Percentiles rank a stretch among this genome's conserved stretches.
phyloP scores from a whole-genome alignment of 495 filamentous ascomycete genomes.

The Endocarpon pusillum region DNA sequence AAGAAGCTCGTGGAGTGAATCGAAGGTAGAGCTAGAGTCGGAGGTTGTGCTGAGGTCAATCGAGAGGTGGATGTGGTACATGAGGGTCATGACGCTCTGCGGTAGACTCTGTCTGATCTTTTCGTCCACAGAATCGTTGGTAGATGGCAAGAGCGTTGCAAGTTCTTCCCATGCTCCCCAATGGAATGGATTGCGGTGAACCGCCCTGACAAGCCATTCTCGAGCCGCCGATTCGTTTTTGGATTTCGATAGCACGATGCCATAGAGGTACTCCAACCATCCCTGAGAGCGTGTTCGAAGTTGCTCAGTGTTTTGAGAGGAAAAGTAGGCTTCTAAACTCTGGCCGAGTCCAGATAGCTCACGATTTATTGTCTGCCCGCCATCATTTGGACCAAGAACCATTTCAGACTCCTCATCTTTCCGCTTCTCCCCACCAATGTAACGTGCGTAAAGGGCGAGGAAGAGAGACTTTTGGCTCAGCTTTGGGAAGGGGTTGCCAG shows the following conservation, averaged over 20 bases:
- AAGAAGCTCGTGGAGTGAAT: slow-evolving; percentile 57
- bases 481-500: slow-evolving; percentile 26
- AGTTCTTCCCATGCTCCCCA: slow-evolving; percentile 96
- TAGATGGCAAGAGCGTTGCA: slow-evolving; percentile 6
- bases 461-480: slow-evolving; percentile 88
- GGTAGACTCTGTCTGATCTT: slow-evolving; percentile 47
- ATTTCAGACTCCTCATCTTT: slow-evolving; percentile 95
- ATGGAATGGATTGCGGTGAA: slow-evolving; percentile 76
- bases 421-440: slow-evolving; percentile 84
- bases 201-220: slow-evolving; percentile 66
- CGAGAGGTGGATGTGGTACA: slow-evolving; percentile 79
- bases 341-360: slow-evolving; percentile 58
- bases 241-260: slow-evolving; percentile 72
- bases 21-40: slow-evolving; percentile 45
- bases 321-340: slow-evolving; percentile 64
- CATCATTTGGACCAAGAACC: slow-evolving; percentile 86
- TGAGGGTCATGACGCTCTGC: slow-evolving; percentile 77
- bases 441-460: slow-evolving; percentile 79
- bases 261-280: slow-evolving; percentile 94
- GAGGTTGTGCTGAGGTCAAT: slow-evolving; percentile 83
- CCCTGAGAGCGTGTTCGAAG: slow-evolving; percentile 55
- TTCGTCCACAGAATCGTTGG: slow-evolving; percentile 27
- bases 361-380: slow-evolving; percentile 64
- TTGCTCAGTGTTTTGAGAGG: slow-evolving; percentile 38
- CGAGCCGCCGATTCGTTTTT: slow-evolving; percentile 76